These are phyloP conservation scores for Quercus lobata DNA, from an alignment of 331 rosid genomes.

Conservation along the genomic window DNA sequence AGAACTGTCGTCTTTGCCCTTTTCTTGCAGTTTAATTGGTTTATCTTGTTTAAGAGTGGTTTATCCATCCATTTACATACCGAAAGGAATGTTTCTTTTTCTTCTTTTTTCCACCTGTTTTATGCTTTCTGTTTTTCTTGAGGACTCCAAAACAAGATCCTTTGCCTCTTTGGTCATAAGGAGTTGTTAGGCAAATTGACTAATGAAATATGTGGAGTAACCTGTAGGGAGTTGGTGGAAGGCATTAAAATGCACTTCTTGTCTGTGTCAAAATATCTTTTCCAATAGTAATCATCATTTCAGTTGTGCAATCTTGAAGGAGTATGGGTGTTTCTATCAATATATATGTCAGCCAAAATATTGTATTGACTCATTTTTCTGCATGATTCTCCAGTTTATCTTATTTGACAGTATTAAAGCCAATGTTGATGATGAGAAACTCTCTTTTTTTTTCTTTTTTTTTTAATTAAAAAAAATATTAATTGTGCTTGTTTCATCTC, in stretches of 20 bases:
- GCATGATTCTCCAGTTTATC: not conserved
- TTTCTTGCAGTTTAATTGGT: not conserved
- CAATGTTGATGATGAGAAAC: not conserved
- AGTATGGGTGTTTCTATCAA: not conserved
- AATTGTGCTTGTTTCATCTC: conserved; percentile 12
- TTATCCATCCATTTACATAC: not conserved
- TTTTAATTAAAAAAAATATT: not conserved
- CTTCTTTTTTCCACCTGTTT: not conserved
- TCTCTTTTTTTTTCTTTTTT: conserved; percentile 2
- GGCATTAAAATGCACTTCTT: not conserved
- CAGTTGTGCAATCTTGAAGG: not conserved
- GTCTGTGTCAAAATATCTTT: not conserved
- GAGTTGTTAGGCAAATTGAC: not conserved
- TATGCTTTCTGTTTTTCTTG: not conserved
- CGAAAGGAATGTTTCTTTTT: not conserved
- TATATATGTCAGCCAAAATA: not conserved
- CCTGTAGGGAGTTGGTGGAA: not conserved
- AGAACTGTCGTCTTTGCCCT: not conserved
- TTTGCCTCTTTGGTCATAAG: not conserved
- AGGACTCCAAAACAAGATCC: not conserved
- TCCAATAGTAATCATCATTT: not conserved
- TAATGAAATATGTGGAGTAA: not conserved
- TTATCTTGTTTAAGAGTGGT: not conserved
- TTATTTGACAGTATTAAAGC: not conserved
- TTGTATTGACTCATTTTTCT: not conserved